A percentile compares a stretch with the other conserved stretches of the same genome.
Evolutionary conservation across 495 filamentous ascomycete species (phyloP).

Genomic region (Daldinia caldariorum): DNA sequence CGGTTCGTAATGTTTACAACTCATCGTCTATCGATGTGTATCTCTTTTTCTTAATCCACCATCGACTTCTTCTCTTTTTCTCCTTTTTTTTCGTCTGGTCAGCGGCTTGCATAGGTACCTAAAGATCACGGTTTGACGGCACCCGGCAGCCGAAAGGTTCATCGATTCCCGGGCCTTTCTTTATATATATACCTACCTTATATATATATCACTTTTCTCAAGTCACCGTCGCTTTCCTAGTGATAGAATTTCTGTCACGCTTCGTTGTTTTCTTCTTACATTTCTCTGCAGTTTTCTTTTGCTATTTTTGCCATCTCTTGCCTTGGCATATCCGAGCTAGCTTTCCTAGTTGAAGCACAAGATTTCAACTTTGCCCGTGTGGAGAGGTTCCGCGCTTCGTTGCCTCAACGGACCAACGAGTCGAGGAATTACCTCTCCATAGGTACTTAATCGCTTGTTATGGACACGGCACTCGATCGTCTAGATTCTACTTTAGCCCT

Average conservation of each 20-base stretch:
- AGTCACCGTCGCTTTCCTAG: not conserved
- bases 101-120: slow-evolving; percentile 15
- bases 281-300: not conserved
- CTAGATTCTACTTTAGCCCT: slow-evolving; percentile 10
- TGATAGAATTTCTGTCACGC: not conserved
- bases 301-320: no score
- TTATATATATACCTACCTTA: no score
- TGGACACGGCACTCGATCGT: slow-evolving; percentile 11
- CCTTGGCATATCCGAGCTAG: no score
- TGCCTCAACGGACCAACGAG: not conserved
- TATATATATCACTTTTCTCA: no score
- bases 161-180: slow-evolving; percentile 8
- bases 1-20: not conserved
- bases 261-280: slow-evolving; percentile 3
- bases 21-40: not conserved
- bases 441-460: slow-evolving; percentile 21
- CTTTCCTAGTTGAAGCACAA: not conserved
- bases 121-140: slow-evolving; percentile 28
- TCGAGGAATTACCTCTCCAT: slow-evolving; percentile 9
- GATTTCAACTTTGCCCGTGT: not conserved
- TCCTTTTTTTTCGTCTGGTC: slow-evolving; percentile 1
- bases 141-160: slow-evolving; percentile 30
- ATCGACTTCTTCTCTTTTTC: not conserved
- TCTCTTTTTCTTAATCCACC: not conserved
- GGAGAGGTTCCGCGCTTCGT: slow-evolving; percentile 6